A percentile compares a stretch with the other conserved stretches of the same genome.
Evolutionary conservation across 805 yeast genomes (phyloP).

Genomic region (Kodamaea lidongshanica): DNA sequence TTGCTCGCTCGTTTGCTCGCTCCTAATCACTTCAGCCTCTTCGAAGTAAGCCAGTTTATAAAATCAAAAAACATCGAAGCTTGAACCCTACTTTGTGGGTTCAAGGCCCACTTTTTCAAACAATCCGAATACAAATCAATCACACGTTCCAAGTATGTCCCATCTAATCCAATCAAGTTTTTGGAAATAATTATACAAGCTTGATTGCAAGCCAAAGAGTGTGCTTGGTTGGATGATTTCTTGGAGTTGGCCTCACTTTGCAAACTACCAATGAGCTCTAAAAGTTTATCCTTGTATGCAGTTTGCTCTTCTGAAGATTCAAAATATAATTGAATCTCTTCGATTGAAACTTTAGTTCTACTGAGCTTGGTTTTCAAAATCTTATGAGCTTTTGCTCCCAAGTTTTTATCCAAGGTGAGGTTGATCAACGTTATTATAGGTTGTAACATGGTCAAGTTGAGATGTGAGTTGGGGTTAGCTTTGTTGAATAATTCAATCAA

Average conservation of each 20-base stretch:
- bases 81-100: slow-evolving; percentile 41
- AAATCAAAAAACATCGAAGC: slow-evolving; percentile 66
- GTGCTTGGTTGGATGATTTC: slow-evolving; percentile 42
- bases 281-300: slow-evolving; percentile 16
- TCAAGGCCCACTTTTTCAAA: slow-evolving; percentile 55
- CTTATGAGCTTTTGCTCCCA: slow-evolving; percentile 74
- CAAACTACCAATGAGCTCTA: slow-evolving; percentile 31
- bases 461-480: slow-evolving; percentile 34
- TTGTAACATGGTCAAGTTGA: slow-evolving; percentile 39
- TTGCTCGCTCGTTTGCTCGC: too few species aligned
- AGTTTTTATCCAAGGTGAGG: slow-evolving; percentile 59
- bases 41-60: slow-evolving; percentile 70
- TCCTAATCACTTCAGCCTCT: too few species aligned
- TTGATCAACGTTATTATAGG: slow-evolving; percentile 59
- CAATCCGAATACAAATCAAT: slow-evolving; percentile 51
- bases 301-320: slow-evolving; percentile 12
- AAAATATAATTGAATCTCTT: slow-evolving; percentile 15
- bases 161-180: slow-evolving; percentile 36
- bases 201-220: slow-evolving; percentile 54
- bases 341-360: slow-evolving; percentile 35
- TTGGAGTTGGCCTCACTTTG: slow-evolving; percentile 39
- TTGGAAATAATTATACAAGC: slow-evolving; percentile 63
- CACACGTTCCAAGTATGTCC: slow-evolving; percentile 35
- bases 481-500: slow-evolving; percentile 60
- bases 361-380: slow-evolving; percentile 56